Conservation (phyloP, 2,329 filamentous ascomycete species). For the Ciborinia camelliae region DNA sequence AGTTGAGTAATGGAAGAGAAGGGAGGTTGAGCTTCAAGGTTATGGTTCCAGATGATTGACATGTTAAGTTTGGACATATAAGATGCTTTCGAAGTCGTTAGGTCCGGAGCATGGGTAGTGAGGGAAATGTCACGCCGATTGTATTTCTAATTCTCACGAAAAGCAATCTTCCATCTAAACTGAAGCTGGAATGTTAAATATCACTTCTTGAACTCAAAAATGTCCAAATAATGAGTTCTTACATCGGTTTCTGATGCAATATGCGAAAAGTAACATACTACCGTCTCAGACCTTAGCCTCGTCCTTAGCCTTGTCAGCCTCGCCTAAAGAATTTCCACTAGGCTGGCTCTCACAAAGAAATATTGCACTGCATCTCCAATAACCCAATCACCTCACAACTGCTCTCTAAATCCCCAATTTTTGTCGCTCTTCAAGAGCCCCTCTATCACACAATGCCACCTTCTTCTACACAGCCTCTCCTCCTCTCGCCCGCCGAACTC, state of each 20-base stretch:
- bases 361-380: constrained; percentile 3
- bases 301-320: constrained; percentile 11
- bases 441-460: constrained; percentile 50
- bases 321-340: constrained; percentile 21
- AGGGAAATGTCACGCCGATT: constrained; percentile 18
- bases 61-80: not conserved
- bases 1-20: constrained; percentile 27
- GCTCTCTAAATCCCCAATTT: not conserved
- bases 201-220: too few relatives aligned
- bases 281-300: not conserved
- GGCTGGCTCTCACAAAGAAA: constrained; percentile 9
- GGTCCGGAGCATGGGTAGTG: not conserved
- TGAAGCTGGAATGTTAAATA: not conserved
- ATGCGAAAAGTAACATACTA: not conserved
- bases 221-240: not conserved
- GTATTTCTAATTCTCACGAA: constrained; percentile 13
- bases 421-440: not conserved
- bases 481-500: constrained; percentile 92
- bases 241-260: not conserved
- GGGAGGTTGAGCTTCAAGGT: constrained; percentile 31
- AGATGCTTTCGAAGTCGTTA: constrained; percentile 20
- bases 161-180: not conserved
- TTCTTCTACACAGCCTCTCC: constrained; percentile 55
- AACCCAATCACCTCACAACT: constrained; percentile 2
- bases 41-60: constrained; percentile 28